Percentiles rank a stretch among this genome's conserved stretches.
phyloP scores from a whole-genome alignment of 1,284 basidiomycete species.

The Ceratobasidium sp. region DNA sequence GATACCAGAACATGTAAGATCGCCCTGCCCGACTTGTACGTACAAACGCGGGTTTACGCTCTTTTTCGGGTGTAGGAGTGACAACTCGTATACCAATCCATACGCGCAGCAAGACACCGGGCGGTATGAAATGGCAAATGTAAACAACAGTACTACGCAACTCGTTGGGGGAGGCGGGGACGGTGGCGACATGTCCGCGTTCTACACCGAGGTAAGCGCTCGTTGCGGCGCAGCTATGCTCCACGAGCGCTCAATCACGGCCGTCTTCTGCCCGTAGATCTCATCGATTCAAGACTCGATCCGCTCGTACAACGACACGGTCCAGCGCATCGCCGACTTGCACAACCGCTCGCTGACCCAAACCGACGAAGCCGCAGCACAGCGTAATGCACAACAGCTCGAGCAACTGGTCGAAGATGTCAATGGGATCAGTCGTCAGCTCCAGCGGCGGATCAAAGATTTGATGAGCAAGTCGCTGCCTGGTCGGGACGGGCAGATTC shows the following conservation, averaged over 20 bases:
- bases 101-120: constrained; percentile 68
- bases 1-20: constrained; percentile 62
- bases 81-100: constrained; percentile 69
- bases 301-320: constrained; percentile 71
- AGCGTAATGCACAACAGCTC: constrained; percentile 68
- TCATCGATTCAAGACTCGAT: constrained; percentile 71
- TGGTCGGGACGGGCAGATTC: constrained; percentile 79
- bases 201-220: constrained; percentile 70
- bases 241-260: not conserved
- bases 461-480: constrained; percentile 74
- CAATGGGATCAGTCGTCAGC: constrained; percentile 70
- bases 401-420: constrained; percentile 80
- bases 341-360: constrained; percentile 80
- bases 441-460: constrained; percentile 80
- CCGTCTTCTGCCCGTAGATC: constrained; percentile 52
- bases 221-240: not conserved
- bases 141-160: constrained; percentile 62
- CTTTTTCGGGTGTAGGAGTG: constrained; percentile 49
- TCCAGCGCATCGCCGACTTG: constrained; percentile 69
- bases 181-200: constrained; percentile 67
- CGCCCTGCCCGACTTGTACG: constrained; percentile 17
- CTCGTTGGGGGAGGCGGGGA: constrained; percentile 50
- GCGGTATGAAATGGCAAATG: constrained; percentile 73
- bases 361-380: constrained; percentile 71
- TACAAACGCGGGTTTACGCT: constrained; percentile 7